Conservation (phyloP, 805 yeast species). For the Zygotorulaspora danielsina region DNA sequence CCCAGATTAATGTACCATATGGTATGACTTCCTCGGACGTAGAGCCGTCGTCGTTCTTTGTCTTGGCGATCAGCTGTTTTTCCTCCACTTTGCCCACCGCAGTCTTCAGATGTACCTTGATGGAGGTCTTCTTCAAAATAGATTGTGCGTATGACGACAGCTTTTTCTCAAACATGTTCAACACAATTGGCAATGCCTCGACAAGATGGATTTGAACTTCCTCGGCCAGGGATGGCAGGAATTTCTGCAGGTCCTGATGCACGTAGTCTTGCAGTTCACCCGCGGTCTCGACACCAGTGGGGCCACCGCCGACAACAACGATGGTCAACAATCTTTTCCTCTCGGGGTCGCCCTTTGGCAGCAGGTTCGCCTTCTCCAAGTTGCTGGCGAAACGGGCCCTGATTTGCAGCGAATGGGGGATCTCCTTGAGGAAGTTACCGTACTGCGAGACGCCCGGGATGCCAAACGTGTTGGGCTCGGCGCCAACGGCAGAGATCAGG, state of each 20-base stretch:
- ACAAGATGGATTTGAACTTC: conserved; percentile 83
- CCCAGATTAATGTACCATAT: conserved; percentile 93
- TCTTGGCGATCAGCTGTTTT: conserved; percentile 64
- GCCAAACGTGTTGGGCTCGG: conserved; percentile 89
- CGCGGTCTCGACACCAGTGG: conserved; percentile 96
- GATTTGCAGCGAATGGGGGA: conserved; percentile 77
- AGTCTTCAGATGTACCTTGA: conserved; percentile 75
- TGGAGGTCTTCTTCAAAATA: conserved; percentile 47
- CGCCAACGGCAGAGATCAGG: conserved; percentile 87
- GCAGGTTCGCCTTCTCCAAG: conserved; percentile 80
- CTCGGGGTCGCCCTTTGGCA: conserved; percentile 74
- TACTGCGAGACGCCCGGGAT: conserved; percentile 85
- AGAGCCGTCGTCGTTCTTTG: conserved; percentile 67
- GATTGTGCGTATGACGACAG: conserved; percentile 43
- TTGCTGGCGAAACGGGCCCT: conserved; percentile 79
- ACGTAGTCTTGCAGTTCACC: conserved; percentile 95
- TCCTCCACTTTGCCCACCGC: conserved; percentile 85
- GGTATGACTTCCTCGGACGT: conserved; percentile 58
- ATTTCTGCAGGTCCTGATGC: conserved; percentile 80
- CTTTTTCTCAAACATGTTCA: conserved; percentile 48
- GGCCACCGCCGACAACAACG: conserved; percentile 96
- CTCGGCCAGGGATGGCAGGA: conserved; percentile 80
- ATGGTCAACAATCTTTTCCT: conserved; percentile 80
- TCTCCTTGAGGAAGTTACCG: conserved; percentile 85
- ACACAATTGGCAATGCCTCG: conserved; percentile 87